Percentiles rank a stretch among this genome's conserved stretches.
phyloP scores from a whole-genome alignment of 2,329 filamentous ascomycete species.

The Sphaerulina vaccinii region DNA sequence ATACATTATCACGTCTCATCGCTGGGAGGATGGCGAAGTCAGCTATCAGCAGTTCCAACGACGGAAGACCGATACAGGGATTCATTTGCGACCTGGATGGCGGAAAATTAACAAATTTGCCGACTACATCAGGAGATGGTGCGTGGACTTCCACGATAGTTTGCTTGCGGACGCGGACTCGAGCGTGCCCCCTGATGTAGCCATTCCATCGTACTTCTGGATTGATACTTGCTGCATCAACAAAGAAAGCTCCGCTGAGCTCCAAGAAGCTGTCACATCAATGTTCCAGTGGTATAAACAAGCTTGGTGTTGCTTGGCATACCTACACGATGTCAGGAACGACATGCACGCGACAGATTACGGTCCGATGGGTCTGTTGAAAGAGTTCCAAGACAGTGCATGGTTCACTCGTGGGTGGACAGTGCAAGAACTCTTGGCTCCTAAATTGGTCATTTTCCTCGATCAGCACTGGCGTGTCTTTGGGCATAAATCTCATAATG shows the following conservation, averaged over 20 bases:
- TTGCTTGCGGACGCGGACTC: no score
- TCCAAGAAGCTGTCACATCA: conserved; percentile 24
- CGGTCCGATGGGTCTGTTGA: neutral
- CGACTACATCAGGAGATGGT: neutral
- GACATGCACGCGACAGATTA: neutral
- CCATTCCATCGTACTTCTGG: conserved; percentile 18
- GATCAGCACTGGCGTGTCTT: conserved; percentile 13
- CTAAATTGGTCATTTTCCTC: conserved; percentile 18
- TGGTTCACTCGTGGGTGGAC: conserved; percentile 31
- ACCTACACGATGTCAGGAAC: conserved; percentile 11
- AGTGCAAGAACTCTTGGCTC: conserved; percentile 30
- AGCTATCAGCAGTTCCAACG: conserved; percentile 15
- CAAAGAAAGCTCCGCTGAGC: conserved; percentile 21
- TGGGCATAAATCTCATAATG: conserved; percentile 15
- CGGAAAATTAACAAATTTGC: conserved; percentile 2
- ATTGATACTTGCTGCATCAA: conserved; percentile 26
- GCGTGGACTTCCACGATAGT: neutral
- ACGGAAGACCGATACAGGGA: neutral
- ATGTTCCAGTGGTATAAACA: conserved; percentile 25
- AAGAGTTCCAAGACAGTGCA: conserved; percentile 11
- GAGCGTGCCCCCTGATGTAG: no score
- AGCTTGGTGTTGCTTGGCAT: conserved; percentile 20
- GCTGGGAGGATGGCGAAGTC: conserved; percentile 18
- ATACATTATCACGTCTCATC: conserved; percentile 22
- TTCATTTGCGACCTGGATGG: neutral